Evolutionary conservation across 768 basidiomycete genomes (phyloP).

Genomic region (Suillus tomentosus): DNA sequence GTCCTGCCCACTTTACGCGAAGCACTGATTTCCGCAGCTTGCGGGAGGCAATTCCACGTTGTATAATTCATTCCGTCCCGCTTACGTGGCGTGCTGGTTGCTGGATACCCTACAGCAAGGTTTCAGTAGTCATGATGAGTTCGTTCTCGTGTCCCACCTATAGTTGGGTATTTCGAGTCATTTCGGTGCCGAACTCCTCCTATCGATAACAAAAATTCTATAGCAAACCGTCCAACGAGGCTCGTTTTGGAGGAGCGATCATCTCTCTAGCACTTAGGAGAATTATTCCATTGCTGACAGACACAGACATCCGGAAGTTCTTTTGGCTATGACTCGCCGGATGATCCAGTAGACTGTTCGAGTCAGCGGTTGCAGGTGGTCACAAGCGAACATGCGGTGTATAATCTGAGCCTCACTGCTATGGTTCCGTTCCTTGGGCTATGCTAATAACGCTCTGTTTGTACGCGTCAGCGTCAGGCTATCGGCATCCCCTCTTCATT

Average conservation of each 20-base stretch:
- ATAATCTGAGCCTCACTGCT: constrained; percentile 29
- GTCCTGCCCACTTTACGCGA: constrained; percentile 17
- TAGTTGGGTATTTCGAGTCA: constrained; percentile 51
- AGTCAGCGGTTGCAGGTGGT: constrained; percentile 45
- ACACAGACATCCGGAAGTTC: constrained; percentile 40
- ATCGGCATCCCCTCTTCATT: constrained; percentile 45
- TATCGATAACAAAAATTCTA: not conserved
- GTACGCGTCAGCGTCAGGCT: constrained; percentile 40
- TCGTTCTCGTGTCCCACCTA: constrained; percentile 51
- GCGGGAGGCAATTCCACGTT: constrained; percentile 34
- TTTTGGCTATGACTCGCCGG: constrained; percentile 31
- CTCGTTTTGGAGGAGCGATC: constrained; percentile 44
- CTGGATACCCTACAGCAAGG: constrained; percentile 46
- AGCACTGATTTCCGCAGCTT: constrained; percentile 12
- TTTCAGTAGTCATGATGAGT: constrained; percentile 39
- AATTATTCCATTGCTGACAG: constrained; percentile 49
- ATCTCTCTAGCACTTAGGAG: constrained; percentile 39
- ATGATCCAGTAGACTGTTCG: constrained; percentile 40
- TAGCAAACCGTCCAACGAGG: constrained; percentile 63
- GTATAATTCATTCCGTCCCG: constrained; percentile 54
- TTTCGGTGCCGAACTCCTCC: constrained; percentile 1
- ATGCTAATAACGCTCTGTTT: not conserved
- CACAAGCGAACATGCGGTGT: constrained; percentile 57
- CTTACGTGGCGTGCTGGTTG: constrained; percentile 53
- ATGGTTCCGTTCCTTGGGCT: not conserved